Evolutionary conservation across 805 yeast genomes (phyloP), one percentile per base, ranked within the genome.

Genomic region (Pichia phayaonensis): DNA sequence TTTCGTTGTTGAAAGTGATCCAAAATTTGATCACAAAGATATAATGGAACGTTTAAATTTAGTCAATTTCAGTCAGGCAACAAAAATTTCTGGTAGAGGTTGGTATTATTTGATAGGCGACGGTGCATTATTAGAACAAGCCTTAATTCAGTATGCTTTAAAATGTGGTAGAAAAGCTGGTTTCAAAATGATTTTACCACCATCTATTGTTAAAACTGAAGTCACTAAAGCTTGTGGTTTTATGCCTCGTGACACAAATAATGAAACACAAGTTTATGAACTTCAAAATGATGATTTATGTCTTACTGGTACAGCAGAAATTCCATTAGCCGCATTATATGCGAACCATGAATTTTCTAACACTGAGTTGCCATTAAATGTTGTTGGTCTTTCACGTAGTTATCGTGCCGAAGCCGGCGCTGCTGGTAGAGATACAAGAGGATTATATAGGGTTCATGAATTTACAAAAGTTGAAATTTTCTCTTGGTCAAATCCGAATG

Each of bases 361-460:
- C 38, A 43, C 61, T 1, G 66, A 72, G 0, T 68, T 80, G 7
- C 90, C 95, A 0, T 55, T 71, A 15, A 81, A 78, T 59, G 71
- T 79, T 27, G 94, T 81, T 13, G 99, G 97, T 0, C 74, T 89
- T 1, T 84, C 95, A 48, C 74, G 97, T 55, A 80, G 96, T 54
- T 94, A 83, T 62, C 74, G 99, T 54, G 96, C 97, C 0, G 99
- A 94, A 64, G 99, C 99, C 0, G 99, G 98, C 2, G 94, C 98
- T 1, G 77, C 96, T 50, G 99, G 99, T 2, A 80, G 79, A 56
- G 97, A 89, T 57, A 89, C 97, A 0, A 81, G 84, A 59, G 99
- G 99, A 0, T 71, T 94, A 1, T 94, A 94, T 59, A 72, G 99
- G 42, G 97, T 94, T 23, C 99, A 94, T 63, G 99, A 94, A 68